Evolutionary conservation across 208 protist genomes (phyloP), one percentile per base, ranked within the genome.

Genomic region (Herpetomonas muscarum): DNA sequence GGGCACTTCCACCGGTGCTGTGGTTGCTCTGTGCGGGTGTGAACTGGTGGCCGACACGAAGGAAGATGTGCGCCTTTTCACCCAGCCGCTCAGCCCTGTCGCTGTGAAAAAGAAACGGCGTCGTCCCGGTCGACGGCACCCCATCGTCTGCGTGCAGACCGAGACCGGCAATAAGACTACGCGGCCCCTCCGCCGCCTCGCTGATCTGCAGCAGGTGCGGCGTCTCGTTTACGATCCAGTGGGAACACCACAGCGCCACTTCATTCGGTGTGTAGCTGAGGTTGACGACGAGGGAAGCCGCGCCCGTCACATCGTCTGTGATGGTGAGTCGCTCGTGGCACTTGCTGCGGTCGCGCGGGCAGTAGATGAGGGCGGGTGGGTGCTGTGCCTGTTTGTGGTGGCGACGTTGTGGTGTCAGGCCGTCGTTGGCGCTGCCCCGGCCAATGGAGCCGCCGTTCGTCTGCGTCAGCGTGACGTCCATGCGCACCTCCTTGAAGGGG

Each of bases 171-270:
- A 46, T 46, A 19, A 46, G 41, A 19, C 15, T 7, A 7, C 41
- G 41, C 19, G 41, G 10, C 4, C 22, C 37, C 37, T 26, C 39
- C 0, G 55, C 32, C 22, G 55, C 63, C 49, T 88, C 81, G 9
- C 70, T 55, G 15, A 85, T 13, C 61, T 81, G 74, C 31, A 90
- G 26, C 19, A 52, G 32, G 32, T 81, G 36, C 34, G 53, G 47
- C 6, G 78, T 85, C 22, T 81, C 47, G 57, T 90, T 90, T 26
- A 90, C 49, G 47, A 90, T 65, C 75, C 82, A 85, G 42, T 84
- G 73, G 1, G 78, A 72, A 49, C 71, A 83, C 64, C 66, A 81
- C 46, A 90, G 44, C 4, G 61, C 71, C 3, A 84, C 73, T 7
- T 74, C 67, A 1, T 53, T 47, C 12, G 54, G 48, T 7, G 44